Conservation (phyloP, 129 eudicot species). For the Pulicaria dysenterica region DNA sequence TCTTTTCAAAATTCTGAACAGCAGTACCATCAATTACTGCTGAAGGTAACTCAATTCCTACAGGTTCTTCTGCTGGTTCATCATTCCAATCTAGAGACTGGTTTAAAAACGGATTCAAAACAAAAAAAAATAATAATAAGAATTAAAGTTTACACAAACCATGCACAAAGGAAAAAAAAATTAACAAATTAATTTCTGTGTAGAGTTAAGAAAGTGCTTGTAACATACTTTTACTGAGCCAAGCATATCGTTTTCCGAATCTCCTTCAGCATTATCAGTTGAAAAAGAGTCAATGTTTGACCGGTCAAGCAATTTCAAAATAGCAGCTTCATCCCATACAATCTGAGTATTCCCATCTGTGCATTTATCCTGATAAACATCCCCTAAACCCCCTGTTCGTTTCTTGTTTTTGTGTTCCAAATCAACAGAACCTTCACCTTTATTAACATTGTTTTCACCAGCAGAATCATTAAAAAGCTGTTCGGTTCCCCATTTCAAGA, state of each 20-base stretch:
- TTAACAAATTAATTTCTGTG: too few species aligned
- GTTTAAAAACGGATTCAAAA: not conserved
- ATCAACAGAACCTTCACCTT: conserved; percentile 54
- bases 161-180: not conserved
- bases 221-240: conserved; percentile 88
- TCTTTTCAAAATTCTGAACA: conserved; percentile 48
- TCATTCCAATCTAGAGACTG: conserved; percentile 88
- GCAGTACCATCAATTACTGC: conserved; percentile 37
- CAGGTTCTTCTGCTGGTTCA: conserved; percentile 75
- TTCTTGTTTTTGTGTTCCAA: conserved; percentile 59
- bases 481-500: conserved; percentile 94
- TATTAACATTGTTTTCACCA: conserved; percentile 42
- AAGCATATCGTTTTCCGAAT: conserved; percentile 89
- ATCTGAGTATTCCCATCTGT: conserved; percentile 65
- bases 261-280: conserved; percentile 74
- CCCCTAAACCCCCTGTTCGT: conserved; percentile 85
- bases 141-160: not conserved
- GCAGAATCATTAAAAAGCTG: conserved; percentile 70
- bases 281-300: conserved; percentile 59
- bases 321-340: conserved; percentile 88
- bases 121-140: not conserved
- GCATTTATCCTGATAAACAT: conserved; percentile 90
- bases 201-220: not conserved
- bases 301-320: conserved; percentile 85
- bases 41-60: conserved; percentile 45